Base-by-base conservation (phyloP, 2,329 filamentous ascomycete species). In the Simplicillium sp. region DNA sequence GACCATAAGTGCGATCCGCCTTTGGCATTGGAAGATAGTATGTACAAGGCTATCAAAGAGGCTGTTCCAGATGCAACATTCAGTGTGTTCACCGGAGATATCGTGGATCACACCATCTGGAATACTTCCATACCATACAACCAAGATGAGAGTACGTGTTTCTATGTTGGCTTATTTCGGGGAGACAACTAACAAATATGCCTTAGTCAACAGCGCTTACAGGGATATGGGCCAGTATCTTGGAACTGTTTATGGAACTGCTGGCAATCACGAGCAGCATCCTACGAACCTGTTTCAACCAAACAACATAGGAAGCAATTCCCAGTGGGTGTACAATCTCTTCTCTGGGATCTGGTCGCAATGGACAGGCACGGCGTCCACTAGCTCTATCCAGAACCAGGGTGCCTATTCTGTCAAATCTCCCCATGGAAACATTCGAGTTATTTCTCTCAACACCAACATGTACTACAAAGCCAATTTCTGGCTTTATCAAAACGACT, bases 401-500 rank as follows among this genome's bases (percentile, higher is more conserved):
- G 74, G 71, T 15, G 66, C 61, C 12, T 78, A 77, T 53, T 71
- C 73, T 3, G 61, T 63, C 8, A 57, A 61, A 37, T 60, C 69
- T 36, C 59, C 65, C 5, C 50, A 54, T 20, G 64, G 61, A 14
- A 71, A 73, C 44, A 58, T 80, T 18, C 66, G 72, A 17, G 57
- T 80, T 49, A 77, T 80, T 50, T 76, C 73, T 4, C 60, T 79
- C 48, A 78, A 75, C 60, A 77, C 72, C 14, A 75, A 78, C 52
- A 55, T 77, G 45, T 77, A 71, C 57, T 79, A 80, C 54, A 66
- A 64, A n/a, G 57, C 67, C 45, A 79, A 80, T 59, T 75, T 71
- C 52, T 73, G 68, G 58, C 53, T 73, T 29, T 79, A 75, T 48
- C 61, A 69, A 45, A 61, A 68, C 36, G 59, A 64, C 1, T 68